A percentile compares a stretch with the other conserved stretches of the same genome.
phyloP scores from a whole-genome alignment of 768 basidiomycete genomes.

The Termitomyces sp. region DNA sequence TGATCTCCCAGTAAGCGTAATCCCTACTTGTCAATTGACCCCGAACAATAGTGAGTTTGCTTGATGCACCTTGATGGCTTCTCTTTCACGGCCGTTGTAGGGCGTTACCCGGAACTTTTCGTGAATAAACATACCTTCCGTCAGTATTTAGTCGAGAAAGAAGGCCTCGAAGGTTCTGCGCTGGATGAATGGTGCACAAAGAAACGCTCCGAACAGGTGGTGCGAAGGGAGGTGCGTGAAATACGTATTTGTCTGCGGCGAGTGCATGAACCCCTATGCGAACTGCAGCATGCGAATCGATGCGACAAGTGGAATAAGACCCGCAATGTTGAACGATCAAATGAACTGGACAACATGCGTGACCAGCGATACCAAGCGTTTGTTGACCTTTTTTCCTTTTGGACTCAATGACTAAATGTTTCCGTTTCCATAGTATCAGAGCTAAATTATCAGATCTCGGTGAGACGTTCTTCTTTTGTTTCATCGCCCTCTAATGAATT shows the following conservation, averaged over 20 bases:
- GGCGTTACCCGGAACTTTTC: background rate
- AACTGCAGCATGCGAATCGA: conserved; percentile 10
- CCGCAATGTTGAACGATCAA: conserved; percentile 7
- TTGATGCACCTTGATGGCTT: background rate
- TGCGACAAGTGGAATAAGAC: conserved; percentile 12
- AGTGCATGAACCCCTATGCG: background rate
- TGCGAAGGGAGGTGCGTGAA: conserved; percentile 5
- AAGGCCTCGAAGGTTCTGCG: background rate
- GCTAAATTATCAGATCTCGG: conserved; percentile 3
- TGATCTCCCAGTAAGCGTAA: background rate
- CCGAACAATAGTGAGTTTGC: too few relatives aligned
- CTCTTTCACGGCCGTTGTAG: background rate
- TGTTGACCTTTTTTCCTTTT: background rate
- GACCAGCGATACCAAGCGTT: conserved; percentile 12
- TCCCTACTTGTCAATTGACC: too few relatives aligned
- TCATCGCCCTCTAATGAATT: background rate
- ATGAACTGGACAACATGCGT: conserved; percentile 12
- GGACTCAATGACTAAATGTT: background rate
- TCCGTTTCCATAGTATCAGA: conserved; percentile 3
- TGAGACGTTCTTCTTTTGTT: background rate
- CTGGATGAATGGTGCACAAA: conserved; percentile 3
- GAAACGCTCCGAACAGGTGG: conserved; percentile 3
- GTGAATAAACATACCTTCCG: background rate
- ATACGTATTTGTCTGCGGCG: background rate
- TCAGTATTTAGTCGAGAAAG: background rate